Percentiles rank a stretch among this genome's conserved stretches.
These are phyloP conservation scores for Ascochyta koolunga DNA, from an alignment of 2,329 filamentous ascomycete species.

Conservation along the genomic window DNA sequence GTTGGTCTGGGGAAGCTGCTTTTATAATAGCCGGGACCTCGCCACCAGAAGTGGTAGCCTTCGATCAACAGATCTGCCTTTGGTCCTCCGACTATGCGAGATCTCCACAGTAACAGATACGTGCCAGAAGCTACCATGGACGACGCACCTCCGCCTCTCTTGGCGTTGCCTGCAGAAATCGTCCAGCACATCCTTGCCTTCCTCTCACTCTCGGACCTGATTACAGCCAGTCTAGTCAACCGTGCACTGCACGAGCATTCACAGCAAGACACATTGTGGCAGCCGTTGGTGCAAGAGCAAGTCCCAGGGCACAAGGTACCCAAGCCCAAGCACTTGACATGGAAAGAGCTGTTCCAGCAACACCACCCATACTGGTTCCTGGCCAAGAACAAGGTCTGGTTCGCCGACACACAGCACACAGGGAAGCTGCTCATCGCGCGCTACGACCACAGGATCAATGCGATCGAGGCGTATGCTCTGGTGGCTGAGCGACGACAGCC, in stretches of 20 bases:
- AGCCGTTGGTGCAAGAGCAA: slow-evolving; percentile 69
- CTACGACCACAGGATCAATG: slow-evolving; percentile 73
- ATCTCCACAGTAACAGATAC: slow-evolving; percentile 8
- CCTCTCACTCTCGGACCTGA: slow-evolving; percentile 69
- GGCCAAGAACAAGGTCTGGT: slow-evolving; percentile 81
- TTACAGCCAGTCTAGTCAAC: slow-evolving; percentile 65
- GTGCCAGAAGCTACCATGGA: slow-evolving; percentile 18
- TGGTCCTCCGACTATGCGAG: background rate
- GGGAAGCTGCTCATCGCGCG: slow-evolving; percentile 78
- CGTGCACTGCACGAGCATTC: slow-evolving; percentile 64
- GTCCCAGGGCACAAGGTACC: slow-evolving; percentile 55
- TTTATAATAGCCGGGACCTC: slow-evolving; percentile 2
- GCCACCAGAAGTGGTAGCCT: background rate
- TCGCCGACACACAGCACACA: slow-evolving; percentile 73
- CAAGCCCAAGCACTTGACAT: slow-evolving; percentile 65
- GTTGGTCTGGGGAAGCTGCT: slow-evolving; percentile 5
- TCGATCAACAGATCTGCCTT: slow-evolving; percentile 9
- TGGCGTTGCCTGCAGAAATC: slow-evolving; percentile 74
- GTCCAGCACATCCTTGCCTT: slow-evolving; percentile 73
- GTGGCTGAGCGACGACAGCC: slow-evolving; percentile 67
- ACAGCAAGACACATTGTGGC: slow-evolving; percentile 74
- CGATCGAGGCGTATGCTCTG: slow-evolving; percentile 81
- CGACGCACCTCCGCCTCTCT: slow-evolving; percentile 42
- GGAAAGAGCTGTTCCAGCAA: slow-evolving; percentile 72
- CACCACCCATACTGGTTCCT: slow-evolving; percentile 88